Evolutionary conservation across 1,284 basidiomycete species (phyloP).

Genomic region (Malassezia japonica): DNA sequence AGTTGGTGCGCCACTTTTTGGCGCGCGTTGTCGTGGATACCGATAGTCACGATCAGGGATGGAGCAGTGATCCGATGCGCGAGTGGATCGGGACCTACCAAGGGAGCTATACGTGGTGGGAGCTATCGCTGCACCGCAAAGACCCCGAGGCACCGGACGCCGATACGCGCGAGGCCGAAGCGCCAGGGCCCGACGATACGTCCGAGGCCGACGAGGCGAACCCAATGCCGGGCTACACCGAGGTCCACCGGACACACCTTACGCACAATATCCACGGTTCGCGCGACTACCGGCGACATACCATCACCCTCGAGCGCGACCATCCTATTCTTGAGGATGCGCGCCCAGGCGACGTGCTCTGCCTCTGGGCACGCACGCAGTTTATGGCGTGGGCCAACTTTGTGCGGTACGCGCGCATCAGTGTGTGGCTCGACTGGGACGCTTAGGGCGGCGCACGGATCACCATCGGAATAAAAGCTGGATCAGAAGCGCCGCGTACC

Average conservation of each 20-base stretch:
- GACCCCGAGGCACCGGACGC: background rate
- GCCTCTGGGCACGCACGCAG: conserved; percentile 13
- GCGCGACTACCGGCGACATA: conserved; percentile 1
- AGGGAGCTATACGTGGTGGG: conserved; percentile 18
- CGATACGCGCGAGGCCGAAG: too few relatives aligned
- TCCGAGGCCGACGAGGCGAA: too few relatives aligned
- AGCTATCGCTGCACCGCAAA: conserved; percentile 10
- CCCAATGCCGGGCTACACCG: background rate
- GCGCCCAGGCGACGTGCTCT: conserved; percentile 1
- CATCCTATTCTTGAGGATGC: background rate
- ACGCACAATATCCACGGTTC: conserved; percentile 13
- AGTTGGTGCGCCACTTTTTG: background rate
- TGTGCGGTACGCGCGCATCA: conserved; percentile 11
- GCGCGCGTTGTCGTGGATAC: conserved; percentile 4
- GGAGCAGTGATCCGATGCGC: conserved; percentile 12
- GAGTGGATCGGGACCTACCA: conserved; percentile 16
- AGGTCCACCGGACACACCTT: conserved; percentile 10
- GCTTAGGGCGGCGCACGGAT: background rate
- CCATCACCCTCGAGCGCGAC: background rate
- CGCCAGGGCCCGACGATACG: too few relatives aligned
- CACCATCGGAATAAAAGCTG: conserved; percentile 1
- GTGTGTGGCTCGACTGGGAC: conserved; percentile 5
- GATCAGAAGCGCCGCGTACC: background rate
- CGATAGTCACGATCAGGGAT: conserved; percentile 18
- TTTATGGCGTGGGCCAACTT: conserved; percentile 10